phyloP scores from a whole-genome alignment of 2,329 filamentous ascomycete species.

The Aspergillus thermomutatus region DNA sequence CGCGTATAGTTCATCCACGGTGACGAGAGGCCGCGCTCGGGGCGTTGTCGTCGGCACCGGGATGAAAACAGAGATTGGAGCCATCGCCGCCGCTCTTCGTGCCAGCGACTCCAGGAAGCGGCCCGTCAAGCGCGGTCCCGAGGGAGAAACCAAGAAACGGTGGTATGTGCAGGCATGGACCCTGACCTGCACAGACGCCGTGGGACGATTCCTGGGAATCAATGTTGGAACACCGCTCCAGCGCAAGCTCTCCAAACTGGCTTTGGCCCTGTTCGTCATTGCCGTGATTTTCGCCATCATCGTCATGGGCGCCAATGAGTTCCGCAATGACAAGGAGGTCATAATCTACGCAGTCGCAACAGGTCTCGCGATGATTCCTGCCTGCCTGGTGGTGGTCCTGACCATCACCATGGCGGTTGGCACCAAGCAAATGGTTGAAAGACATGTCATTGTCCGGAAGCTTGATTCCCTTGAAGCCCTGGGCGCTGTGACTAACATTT shows the following conservation, averaged over 20 bases:
- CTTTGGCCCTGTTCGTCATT: conserved; percentile 63
- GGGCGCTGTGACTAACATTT: conserved; percentile 60
- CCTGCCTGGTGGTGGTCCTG: conserved; percentile 61
- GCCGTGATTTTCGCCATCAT: conserved; percentile 68
- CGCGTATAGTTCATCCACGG: conserved; percentile 60
- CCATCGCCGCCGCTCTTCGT: conserved; percentile 62
- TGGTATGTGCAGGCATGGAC: conserved; percentile 52
- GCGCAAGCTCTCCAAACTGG: conserved; percentile 64
- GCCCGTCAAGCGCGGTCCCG: conserved; percentile 50
- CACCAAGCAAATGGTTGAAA: conserved; percentile 56
- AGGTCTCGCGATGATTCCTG: conserved; percentile 60
- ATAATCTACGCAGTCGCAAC: conserved; percentile 64
- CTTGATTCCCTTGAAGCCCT: conserved; percentile 58
- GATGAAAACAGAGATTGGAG: conserved; percentile 63
- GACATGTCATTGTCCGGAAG: conserved; percentile 57
- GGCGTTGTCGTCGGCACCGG: conserved; percentile 61
- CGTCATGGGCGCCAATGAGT: conserved; percentile 63
- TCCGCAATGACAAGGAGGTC: conserved; percentile 54
- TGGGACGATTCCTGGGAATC: conserved; percentile 64
- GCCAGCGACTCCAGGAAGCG: conserved; percentile 54
- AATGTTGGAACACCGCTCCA: conserved; percentile 68
- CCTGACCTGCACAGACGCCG: conserved; percentile 54
- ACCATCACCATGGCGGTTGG: conserved; percentile 66
- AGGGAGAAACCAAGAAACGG: conserved; percentile 50
- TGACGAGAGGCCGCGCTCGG: conserved; percentile 58